A percentile compares a stretch with the other conserved stretches of the same genome.
Evolutionary conservation across 257 asterid species (phyloP).

Genomic region (Lantana camara): DNA sequence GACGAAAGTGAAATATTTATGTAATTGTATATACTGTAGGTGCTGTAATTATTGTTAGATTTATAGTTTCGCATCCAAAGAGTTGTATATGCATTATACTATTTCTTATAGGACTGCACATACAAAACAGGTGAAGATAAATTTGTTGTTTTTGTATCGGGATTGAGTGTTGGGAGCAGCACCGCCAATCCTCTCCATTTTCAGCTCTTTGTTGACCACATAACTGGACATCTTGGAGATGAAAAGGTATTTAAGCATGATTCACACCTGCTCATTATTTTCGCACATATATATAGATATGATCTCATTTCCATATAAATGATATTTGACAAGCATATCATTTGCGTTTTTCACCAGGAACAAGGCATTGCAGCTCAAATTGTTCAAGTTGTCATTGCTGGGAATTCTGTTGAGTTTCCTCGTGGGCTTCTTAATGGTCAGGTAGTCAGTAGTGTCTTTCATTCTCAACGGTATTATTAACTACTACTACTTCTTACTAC

Average conservation of each 20-base stretch:
- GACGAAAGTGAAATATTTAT: no score
- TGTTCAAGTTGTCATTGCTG: slow-evolving; percentile 90
- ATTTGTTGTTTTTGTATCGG: slow-evolving; percentile 81
- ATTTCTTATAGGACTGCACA: no score
- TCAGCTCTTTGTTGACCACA: slow-evolving; percentile 93
- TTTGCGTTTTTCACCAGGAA: slow-evolving; percentile 53
- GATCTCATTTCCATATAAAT: slow-evolving; percentile 6
- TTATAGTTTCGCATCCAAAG: no score
- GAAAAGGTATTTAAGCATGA: slow-evolving; percentile 54
- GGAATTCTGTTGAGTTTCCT: slow-evolving; percentile 81
- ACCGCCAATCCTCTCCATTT: slow-evolving; percentile 80
- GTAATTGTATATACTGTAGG: no score
- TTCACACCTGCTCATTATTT: slow-evolving; percentile 19
- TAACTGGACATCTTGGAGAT: slow-evolving; percentile 98
- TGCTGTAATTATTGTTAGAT: no score
- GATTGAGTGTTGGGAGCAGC: slow-evolving; percentile 81
- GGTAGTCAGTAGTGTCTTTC: no score
- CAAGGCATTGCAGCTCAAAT: slow-evolving; percentile 85
- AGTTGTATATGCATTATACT: no score
- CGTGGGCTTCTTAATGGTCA: slow-evolving; percentile 84
- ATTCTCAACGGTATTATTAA: no score
- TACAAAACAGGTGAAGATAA: slow-evolving; percentile 82
- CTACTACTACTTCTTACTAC: no score
- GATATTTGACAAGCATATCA: slow-evolving; percentile 24
- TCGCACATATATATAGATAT: slow-evolving; percentile 4